phyloP scores from a whole-genome alignment of 75 land plant genomes.

The Pinus tabuliformis region DNA sequence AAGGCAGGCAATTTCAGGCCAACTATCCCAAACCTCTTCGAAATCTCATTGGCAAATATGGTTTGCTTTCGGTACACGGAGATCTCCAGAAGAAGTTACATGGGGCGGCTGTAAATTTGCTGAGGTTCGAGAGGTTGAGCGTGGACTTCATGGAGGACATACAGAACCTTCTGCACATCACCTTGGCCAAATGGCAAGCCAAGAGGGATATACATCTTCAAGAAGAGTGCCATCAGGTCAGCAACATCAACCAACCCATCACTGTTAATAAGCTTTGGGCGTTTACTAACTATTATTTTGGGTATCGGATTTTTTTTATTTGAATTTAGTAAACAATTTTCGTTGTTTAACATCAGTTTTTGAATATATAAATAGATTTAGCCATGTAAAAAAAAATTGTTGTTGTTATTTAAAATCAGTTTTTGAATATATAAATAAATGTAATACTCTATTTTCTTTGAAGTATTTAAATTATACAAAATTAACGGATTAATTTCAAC shows the following conservation, averaged over 20 bases:
- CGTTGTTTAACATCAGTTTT: too few species aligned
- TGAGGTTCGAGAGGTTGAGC: slow-evolving; percentile 34
- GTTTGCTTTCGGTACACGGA: background rate
- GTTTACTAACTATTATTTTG: too few species aligned
- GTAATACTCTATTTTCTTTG: too few species aligned
- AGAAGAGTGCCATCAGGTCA: background rate
- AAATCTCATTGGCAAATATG: background rate
- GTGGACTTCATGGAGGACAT: slow-evolving; percentile 43
- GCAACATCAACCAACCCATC: background rate
- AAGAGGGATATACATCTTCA: background rate
- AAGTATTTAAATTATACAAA: too few species aligned
- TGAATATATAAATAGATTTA: too few species aligned
- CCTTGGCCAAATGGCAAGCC: background rate
- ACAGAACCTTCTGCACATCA: slow-evolving; percentile 16
- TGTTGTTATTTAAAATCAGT: too few species aligned
- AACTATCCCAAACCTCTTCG: background rate
- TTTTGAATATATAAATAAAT: too few species aligned
- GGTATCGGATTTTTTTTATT: too few species aligned
- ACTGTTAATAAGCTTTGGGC: too few species aligned
- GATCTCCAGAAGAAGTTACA: slow-evolving; percentile 51
- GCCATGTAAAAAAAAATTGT: too few species aligned
- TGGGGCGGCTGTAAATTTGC: slow-evolving; percentile 49
- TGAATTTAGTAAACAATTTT: too few species aligned
- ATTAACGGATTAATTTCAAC: too few species aligned
- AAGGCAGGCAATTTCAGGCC: background rate